Conservation (phyloP, 208 protist genomes). For the Zelonia costaricensis region DNA sequence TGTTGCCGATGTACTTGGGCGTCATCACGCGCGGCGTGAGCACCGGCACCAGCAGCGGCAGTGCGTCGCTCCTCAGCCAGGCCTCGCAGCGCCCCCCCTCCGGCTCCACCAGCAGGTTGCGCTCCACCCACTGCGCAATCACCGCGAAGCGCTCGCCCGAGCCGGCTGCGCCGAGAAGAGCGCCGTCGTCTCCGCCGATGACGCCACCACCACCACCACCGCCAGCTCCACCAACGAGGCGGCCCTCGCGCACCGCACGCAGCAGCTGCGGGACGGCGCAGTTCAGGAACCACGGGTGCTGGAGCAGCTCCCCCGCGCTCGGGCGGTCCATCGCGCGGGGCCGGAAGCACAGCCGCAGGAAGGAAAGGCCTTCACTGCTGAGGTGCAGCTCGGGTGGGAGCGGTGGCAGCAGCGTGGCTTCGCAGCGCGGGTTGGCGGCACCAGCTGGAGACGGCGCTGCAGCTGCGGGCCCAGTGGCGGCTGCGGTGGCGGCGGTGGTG, state of each 20-base stretch:
- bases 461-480: background rate
- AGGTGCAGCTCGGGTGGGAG: constrained; percentile 35
- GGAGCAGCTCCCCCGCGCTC: constrained; percentile 41
- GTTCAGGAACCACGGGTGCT: constrained; percentile 59
- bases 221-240: background rate
- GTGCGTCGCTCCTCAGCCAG: constrained; percentile 58
- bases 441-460: background rate
- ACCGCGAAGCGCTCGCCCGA: constrained; percentile 25
- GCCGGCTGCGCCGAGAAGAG: too few species aligned
- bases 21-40: constrained; percentile 58
- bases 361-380: constrained; percentile 39
- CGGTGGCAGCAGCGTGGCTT: constrained; percentile 21
- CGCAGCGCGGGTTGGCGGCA: background rate
- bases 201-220: background rate
- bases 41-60: constrained; percentile 56
- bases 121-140: constrained; percentile 61
- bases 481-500: constrained; percentile 7
- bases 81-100: constrained; percentile 36
- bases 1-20: constrained; percentile 52
- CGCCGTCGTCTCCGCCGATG: background rate
- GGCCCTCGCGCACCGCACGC: constrained; percentile 16
- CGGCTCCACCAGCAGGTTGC: constrained; percentile 42
- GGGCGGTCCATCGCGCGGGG: constrained; percentile 46
- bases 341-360: constrained; percentile 62
- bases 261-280: constrained; percentile 31